Evolutionary conservation across 768 basidiomycete genomes (phyloP).

Genomic region (Mycena chlorophos): DNA sequence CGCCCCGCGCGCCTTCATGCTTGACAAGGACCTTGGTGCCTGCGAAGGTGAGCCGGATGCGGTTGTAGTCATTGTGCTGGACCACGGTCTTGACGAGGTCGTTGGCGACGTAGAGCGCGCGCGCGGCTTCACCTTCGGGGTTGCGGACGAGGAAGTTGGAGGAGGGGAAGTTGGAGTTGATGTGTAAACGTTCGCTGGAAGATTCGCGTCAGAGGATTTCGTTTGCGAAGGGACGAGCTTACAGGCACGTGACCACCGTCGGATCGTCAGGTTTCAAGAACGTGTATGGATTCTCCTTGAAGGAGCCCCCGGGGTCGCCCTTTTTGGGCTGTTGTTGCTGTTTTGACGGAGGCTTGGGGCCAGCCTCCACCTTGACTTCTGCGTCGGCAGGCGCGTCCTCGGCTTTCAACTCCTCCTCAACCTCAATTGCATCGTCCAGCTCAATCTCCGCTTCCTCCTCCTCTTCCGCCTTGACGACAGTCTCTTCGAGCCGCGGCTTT

Average conservation of each 20-base stretch:
- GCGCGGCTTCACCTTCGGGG: constrained; percentile 65
- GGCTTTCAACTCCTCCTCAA: neutral
- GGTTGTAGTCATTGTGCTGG: constrained; percentile 76
- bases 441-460: constrained; percentile 17
- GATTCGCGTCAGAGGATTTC: neutral
- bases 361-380: constrained; percentile 7
- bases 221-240: constrained; percentile 26
- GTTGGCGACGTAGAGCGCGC: constrained; percentile 88
- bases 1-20: constrained; percentile 73
- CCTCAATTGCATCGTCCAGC: neutral
- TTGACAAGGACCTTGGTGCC: constrained; percentile 92
- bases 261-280: constrained; percentile 74
- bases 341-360: constrained; percentile 21
- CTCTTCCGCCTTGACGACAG: constrained; percentile 22
- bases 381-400: neutral
- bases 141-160: constrained; percentile 86
- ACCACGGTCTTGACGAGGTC: constrained; percentile 81
- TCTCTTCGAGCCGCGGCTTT: constrained; percentile 46
- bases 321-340: constrained; percentile 24
- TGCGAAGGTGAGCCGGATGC: constrained; percentile 85
- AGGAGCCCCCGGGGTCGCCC: constrained; percentile 40
- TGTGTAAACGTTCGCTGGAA: constrained; percentile 67
- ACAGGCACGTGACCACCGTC: constrained; percentile 73
- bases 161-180: constrained; percentile 70
- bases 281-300: constrained; percentile 91